A percentile compares a stretch with the other conserved stretches of the same genome.
phyloP scores from a whole-genome alignment of 441 rosid species.

The Erodium moschatum region DNA sequence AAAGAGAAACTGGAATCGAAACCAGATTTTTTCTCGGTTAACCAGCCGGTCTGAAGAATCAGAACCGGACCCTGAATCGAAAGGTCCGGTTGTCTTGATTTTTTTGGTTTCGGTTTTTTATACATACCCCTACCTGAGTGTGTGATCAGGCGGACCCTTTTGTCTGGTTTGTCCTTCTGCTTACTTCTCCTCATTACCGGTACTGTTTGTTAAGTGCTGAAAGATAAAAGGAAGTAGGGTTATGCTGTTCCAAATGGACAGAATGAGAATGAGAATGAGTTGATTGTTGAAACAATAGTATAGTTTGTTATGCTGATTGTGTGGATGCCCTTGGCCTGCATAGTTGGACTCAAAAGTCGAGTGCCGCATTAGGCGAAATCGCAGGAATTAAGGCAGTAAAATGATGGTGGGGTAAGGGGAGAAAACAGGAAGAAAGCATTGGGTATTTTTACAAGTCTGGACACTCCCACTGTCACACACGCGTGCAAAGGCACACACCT shows the following conservation, averaged over 20 bases:
- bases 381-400: neutral
- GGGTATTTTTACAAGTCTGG: no score
- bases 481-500: neutral
- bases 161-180: neutral
- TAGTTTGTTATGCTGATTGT: neutral
- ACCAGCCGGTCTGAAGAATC: no score
- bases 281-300: neutral
- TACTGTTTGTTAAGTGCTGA: neutral
- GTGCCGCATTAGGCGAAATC: no score
- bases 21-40: no score
- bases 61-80: no score
- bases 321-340: slow-evolving; percentile 1
- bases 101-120: no score
- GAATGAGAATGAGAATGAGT: slow-evolving; percentile 4
- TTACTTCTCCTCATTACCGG: neutral
- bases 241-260: neutral
- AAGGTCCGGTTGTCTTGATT: no score
- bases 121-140: no score
- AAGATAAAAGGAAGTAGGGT: neutral
- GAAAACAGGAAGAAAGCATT: neutral
- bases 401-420: neutral
- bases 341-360: neutral
- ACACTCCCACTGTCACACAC: no score
- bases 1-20: no score
- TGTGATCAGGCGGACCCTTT: no score